Percentiles rank a stretch among this genome's conserved stretches.
Evolutionary conservation across 106 monocot species (phyloP).

Genomic region (Dendrobium catenatum): DNA sequence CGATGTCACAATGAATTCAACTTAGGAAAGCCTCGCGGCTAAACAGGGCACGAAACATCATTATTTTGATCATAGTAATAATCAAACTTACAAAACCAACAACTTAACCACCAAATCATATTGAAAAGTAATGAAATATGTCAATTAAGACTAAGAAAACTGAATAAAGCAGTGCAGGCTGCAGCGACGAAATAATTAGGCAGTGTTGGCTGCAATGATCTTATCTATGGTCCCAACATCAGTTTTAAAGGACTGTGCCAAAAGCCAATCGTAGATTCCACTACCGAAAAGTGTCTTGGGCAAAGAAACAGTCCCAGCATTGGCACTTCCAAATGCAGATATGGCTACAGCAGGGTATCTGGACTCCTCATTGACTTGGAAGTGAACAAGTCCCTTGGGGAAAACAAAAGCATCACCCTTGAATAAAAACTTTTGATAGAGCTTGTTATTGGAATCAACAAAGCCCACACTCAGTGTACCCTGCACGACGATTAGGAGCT

Average conservation of each 20-base stretch:
- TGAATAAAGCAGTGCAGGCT: too few relatives aligned
- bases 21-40: too few relatives aligned
- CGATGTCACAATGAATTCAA: too few relatives aligned
- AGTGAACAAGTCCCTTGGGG: constrained; percentile 24
- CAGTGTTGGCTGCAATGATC: background rate
- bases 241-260: constrained; percentile 24
- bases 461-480: constrained; percentile 17
- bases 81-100: too few relatives aligned
- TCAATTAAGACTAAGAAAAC: too few relatives aligned
- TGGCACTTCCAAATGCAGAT: constrained; percentile 21
- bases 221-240: constrained; percentile 9
- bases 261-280: constrained; percentile 9
- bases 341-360: constrained; percentile 8
- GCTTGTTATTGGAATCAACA: constrained; percentile 18
- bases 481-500: constrained; percentile 10
- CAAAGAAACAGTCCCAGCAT: constrained; percentile 14
- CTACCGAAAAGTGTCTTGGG: constrained; percentile 7
- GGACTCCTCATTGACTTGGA: background rate
- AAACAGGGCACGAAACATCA: too few relatives aligned
- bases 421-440: constrained; percentile 3
- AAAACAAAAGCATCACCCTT: constrained; percentile 17
- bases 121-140: too few relatives aligned
- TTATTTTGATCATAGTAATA: too few relatives aligned
- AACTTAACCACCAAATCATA: too few relatives aligned
- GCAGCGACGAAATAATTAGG: background rate